phyloP scores from a whole-genome alignment of 1,284 basidiomycete genomes.

The Heliocybe sulcata region DNA sequence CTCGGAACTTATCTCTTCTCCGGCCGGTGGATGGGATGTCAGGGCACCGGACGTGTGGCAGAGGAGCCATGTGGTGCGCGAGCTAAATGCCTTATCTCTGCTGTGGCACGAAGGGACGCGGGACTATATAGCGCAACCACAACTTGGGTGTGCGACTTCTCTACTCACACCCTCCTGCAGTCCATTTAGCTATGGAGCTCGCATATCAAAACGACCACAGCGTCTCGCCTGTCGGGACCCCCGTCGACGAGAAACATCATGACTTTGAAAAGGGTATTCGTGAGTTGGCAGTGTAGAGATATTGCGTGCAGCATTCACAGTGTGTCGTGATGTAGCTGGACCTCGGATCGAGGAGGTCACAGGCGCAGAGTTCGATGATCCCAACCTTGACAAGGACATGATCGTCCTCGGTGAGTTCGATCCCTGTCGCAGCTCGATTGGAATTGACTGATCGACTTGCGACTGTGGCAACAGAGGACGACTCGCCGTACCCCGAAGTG shows the following conservation, averaged over 20 bases:
- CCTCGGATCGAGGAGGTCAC: background rate
- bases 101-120: background rate
- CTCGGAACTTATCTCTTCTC: no score
- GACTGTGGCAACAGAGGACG: slow-evolving; percentile 31
- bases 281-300: background rate
- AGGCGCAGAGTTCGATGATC: slow-evolving; percentile 48
- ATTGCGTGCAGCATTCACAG: background rate
- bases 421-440: background rate
- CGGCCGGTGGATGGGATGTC: no score
- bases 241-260: background rate
- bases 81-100: background rate
- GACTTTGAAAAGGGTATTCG: background rate
- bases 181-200: background rate
- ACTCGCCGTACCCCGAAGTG: slow-evolving; percentile 70
- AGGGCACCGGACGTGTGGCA: background rate
- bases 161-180: background rate
- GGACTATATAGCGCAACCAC: background rate
- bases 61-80: background rate
- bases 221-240: background rate
- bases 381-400: slow-evolving; percentile 50
- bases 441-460: background rate
- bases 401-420: slow-evolving; percentile 8
- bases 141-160: background rate
- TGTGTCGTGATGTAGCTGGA: background rate
- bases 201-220: background rate